Conservation (phyloP, 2,329 filamentous ascomycete species). For the Aureobasidium sp. region DNA sequence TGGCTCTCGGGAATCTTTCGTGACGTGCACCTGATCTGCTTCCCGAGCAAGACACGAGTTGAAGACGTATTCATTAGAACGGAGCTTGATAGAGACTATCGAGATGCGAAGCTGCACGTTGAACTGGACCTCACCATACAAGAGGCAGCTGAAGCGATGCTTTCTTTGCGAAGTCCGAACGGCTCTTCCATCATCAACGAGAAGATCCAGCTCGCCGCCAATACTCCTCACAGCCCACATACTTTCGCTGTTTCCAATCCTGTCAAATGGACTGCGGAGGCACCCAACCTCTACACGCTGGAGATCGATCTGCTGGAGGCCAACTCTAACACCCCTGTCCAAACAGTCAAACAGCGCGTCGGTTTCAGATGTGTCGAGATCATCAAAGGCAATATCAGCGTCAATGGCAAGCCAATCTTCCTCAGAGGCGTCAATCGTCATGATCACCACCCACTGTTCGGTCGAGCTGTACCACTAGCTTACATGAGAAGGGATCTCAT, state of each 20-base stretch:
- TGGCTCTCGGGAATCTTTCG: slow-evolving; percentile 50
- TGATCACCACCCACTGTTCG: slow-evolving; percentile 60
- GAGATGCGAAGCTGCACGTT: slow-evolving; percentile 45
- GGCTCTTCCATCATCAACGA: slow-evolving; percentile 1
- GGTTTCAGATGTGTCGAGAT: slow-evolving; percentile 61
- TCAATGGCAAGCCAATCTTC: slow-evolving; percentile 56
- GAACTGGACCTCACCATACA: slow-evolving; percentile 38
- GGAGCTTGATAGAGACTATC: slow-evolving; percentile 46
- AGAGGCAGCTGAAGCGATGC: slow-evolving; percentile 21
- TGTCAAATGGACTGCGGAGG: slow-evolving; percentile 63
- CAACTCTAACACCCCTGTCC: slow-evolving; percentile 21
- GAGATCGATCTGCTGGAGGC: slow-evolving; percentile 29
- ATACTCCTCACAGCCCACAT: neutral
- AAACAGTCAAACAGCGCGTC: slow-evolving; percentile 47
- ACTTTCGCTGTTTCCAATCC: slow-evolving; percentile 43
- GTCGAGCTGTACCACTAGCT: slow-evolving; percentile 56
- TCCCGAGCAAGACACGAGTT: slow-evolving; percentile 46
- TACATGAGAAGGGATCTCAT: slow-evolving; percentile 56
- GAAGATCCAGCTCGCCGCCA: slow-evolving; percentile 29
- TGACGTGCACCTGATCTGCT: slow-evolving; percentile 56
- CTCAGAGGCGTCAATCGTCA: slow-evolving; percentile 63
- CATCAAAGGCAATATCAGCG: slow-evolving; percentile 51
- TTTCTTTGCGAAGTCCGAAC: neutral
- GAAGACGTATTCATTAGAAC: slow-evolving; percentile 54
- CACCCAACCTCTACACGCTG: slow-evolving; percentile 54